Base-by-base conservation (phyloP, 768 basidiomycete genomes). In the Boletales sp. region DNA sequence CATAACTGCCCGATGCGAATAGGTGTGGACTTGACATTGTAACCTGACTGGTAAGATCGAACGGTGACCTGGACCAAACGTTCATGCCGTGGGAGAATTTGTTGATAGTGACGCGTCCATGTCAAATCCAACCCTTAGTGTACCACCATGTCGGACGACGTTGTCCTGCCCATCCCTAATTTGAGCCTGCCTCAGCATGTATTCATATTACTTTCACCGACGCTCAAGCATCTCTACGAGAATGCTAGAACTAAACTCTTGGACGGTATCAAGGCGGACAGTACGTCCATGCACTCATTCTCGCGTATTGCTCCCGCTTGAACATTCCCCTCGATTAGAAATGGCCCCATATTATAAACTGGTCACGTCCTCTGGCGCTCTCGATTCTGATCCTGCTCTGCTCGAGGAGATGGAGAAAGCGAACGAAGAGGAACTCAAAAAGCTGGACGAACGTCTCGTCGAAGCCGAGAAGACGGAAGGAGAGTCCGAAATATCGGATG, bases 401-500 rank as follows among this genome's bases (percentile, higher is more conserved):
- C 55, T 60, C 0, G 58, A 55, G 3, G 56, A 60, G 41, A 65
- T 67, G 63, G 53, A 54, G 62, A 77, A 78, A 43, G 77, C 79
- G 32, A 97, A 97, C 67, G 69, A 75, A 46, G 81, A 80, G 40
- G 82, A 87, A 60, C 78, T 97, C 27, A 75, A 81, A 44, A 79
- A 78, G 58, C 70, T 98, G 11, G 89, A 95, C 46, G 83, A 82
- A 52, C 75, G 87, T 40, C 74, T 97, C 34, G 82, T 78, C 46
- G 93, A 95, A 57, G 94, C 95, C 0, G 79, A 91, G 72, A 87
- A 90, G 73, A 90, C 83, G 3, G 86, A 94, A 62, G 95, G 94
- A 51, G 94, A 97, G 67, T 86, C 86, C 1, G 95, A 98, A 68
- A 90, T 97, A 50, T 84, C 84, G 17, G 95, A 98, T 59, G 86